Evolutionary conservation across 257 asterid species (phyloP), one percentile per base, ranked within the genome.

Genomic region (Salvia miltiorrhiza): DNA sequence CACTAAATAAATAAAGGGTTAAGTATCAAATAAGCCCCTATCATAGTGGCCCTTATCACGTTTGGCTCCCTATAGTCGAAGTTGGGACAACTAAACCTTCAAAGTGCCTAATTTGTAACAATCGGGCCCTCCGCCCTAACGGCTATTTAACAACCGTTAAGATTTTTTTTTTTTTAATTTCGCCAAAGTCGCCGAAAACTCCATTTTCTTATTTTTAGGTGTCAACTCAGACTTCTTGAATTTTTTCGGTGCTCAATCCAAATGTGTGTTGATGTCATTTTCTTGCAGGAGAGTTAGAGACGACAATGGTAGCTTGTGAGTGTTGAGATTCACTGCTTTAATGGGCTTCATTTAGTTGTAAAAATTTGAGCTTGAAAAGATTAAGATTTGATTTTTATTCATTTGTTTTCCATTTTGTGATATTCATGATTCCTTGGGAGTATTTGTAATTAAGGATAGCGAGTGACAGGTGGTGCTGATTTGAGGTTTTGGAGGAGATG

Each of bases 221-320:
- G n/a, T n/a, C n/a, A n/a, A n/a, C n/a, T n/a, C n/a, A 50, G 28
- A 0, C 52, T 61, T 43, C 57, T 7, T 30, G 6, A 2, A 1
- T 32, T 48, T 49, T 70, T 9, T 32, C 41, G 13, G 37, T 11
- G 56, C 50, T 73, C 4, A 57, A 60, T 52, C 69, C 66, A 45
- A 56, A 30, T 21, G n/a, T n/a, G n/a, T n/a, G n/a, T n/a, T n/a
- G n/a, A n/a, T n/a, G 63, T 50, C 33, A 33, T 59, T 73, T 73
- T 71, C 13, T 41, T 78, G 77, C 96, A 91, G 99, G 88, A 88
- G 97, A 71, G 83, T 94, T 3, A 85, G 99, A 52, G 99, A 94
- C 65, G 99, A 94, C 78, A 94, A 83, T 84, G 97, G 99, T 68
- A 94, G 99, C 96, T 82, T 94, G 99, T 93, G 79, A 90, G 97